Conservation (phyloP, 306 rosid species). For the Cicer bijugum region DNA sequence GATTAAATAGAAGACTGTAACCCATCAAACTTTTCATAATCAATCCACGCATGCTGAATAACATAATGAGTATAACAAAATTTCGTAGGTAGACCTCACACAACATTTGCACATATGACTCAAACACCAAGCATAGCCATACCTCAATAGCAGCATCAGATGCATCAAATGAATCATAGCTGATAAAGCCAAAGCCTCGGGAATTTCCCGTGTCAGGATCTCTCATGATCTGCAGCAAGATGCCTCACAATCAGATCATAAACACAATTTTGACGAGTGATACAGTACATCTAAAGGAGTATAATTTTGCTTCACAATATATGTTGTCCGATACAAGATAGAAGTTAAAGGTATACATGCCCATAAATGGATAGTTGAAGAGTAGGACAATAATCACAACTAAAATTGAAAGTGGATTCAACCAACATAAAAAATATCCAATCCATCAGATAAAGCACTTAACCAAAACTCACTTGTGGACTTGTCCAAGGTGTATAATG, state of each 20-base stretch:
- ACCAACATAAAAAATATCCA: constrained; percentile 8
- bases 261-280: constrained; percentile 32
- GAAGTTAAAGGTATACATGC: constrained; percentile 17
- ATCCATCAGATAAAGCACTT: constrained; percentile 24
- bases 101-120: constrained; percentile 31
- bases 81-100: background rate
- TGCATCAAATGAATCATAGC: constrained; percentile 98
- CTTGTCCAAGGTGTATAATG: background rate
- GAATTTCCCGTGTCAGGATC: constrained; percentile 98
- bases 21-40: background rate
- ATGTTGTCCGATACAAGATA: background rate
- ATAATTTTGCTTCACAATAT: constrained; percentile 9
- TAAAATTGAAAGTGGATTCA: background rate
- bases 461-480: constrained; percentile 10
- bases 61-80: constrained; percentile 16
- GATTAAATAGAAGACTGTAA: background rate
- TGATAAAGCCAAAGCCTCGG: constrained; percentile 96
- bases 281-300: background rate
- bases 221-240: constrained; percentile 83
- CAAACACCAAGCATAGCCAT: constrained; percentile 30
- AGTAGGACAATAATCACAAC: constrained; percentile 18
- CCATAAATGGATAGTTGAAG: constrained; percentile 27
- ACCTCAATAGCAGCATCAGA: constrained; percentile 99
- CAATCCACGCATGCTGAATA: background rate
- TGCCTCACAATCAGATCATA: constrained; percentile 40